Evolutionary conservation across 2,329 filamentous ascomycete species (phyloP), one percentile per base, ranked within the genome.

Genomic region (Eurotiales sp.): DNA sequence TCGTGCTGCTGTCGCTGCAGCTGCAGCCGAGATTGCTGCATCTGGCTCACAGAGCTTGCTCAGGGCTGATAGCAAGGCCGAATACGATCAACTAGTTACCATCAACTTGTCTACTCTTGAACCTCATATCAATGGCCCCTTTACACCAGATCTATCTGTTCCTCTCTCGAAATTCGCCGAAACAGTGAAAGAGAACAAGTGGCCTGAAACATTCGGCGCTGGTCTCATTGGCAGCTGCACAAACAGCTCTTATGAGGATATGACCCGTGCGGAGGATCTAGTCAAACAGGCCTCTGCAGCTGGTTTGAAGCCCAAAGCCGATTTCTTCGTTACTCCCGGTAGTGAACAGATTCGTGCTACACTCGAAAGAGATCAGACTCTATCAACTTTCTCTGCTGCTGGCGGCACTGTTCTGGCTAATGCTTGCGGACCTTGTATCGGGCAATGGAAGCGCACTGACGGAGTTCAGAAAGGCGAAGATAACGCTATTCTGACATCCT

Each of bases 161-260:
- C 92, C 93, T 4, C 75, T 99, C 50, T 96, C 91, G 44, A 80
- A 86, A 65, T 99, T 99, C 76, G 90, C 90, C 66, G 81, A 88
- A 53, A 85, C 87, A 2, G 89, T 96, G 19, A 80, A 87, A 71
- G 80, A 86, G 61, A 90, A 96, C 70, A 77, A 87, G 46, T 99
- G 93, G 93, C 93, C 93, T 2, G 82, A 88, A 66, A 90, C 86
- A 56, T 86, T 99, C 55, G 93, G 90, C 11, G 92, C 93, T 22
- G 91, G 91, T 46, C 80, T 99, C 50, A 99, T 99, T 66, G 93
- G 93, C 55, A 96, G 90, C 75, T 99, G 93, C 78, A 99, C 93
- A 46, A 99, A 99, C 80, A 95, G 89, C 70, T 97, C 93, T 2
- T 99, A 97, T 70, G 87, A 96, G 73, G 93, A 99, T 68, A 99